These are phyloP conservation scores for Suillus cothurnatus DNA, from an alignment of 768 basidiomycete species.

Conservation along the genomic window DNA sequence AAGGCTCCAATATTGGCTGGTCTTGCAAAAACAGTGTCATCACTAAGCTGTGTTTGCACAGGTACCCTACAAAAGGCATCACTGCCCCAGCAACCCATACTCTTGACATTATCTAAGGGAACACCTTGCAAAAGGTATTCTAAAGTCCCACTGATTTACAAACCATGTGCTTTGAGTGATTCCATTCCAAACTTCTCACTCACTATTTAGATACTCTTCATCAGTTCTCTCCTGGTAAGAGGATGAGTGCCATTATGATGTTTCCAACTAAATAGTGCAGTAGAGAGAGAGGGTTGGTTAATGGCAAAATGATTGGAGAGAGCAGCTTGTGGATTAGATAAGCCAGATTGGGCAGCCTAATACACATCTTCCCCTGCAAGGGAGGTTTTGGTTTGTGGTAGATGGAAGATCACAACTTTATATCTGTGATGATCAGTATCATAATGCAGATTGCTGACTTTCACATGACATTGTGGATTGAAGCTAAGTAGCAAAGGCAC, in stretches of 20 bases:
- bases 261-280: conserved; percentile 31
- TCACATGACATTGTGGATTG: no score
- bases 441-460: no score
- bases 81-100: conserved; percentile 38
- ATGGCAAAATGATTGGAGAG: neutral
- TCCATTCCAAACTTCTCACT: conserved; percentile 17
- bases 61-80: conserved; percentile 34
- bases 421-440: no score
- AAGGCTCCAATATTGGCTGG: fast-evolving
- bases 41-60: conserved; percentile 28
- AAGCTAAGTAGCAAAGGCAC: no score
- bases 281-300: conserved; percentile 31
- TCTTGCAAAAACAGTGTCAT: conserved; percentile 32
- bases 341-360: no score
- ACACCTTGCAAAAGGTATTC: conserved; percentile 30
- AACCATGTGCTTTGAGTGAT: conserved; percentile 28
- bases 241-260: neutral
- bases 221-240: no score
- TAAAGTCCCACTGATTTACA: conserved; percentile 31
- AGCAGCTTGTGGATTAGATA: no score
- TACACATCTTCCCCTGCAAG: no score
- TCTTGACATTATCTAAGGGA: conserved; percentile 35
- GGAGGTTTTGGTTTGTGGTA: no score
- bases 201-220: neutral
- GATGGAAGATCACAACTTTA: no score